A percentile compares a stretch with the other conserved stretches of the same genome.
These are phyloP conservation scores for Cordyceps cicadae DNA, from an alignment of 2,329 filamentous ascomycete genomes.

Conservation along the genomic window DNA sequence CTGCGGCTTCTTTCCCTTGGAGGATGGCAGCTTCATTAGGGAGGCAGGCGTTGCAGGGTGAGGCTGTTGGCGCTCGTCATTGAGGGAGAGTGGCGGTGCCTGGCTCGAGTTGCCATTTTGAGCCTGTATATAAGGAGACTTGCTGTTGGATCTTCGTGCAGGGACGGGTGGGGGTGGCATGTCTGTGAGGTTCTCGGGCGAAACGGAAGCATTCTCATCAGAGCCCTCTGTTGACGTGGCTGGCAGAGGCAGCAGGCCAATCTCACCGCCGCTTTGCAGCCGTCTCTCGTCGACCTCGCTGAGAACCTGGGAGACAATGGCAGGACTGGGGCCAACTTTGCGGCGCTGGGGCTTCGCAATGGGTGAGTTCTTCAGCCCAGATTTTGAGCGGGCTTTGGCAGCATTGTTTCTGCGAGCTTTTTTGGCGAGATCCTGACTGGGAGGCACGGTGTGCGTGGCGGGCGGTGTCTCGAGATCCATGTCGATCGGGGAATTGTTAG, in stretches of 20 bases:
- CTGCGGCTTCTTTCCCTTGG: conserved; percentile 40
- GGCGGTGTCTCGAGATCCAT: conserved; percentile 43
- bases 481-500: conserved; percentile 48
- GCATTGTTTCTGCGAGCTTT: conserved; percentile 45
- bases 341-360: conserved; percentile 60
- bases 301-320: conserved; percentile 47
- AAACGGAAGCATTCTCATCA: conserved; percentile 57
- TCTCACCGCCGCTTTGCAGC: conserved; percentile 29
- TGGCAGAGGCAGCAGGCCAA: conserved; percentile 29
- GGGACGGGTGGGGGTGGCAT: conserved; percentile 64
- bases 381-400: conserved; percentile 42
- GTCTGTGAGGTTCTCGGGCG: conserved; percentile 53
- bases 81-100: not conserved
- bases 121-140: conserved; percentile 59
- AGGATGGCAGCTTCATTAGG: conserved; percentile 65
- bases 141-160: conserved; percentile 52
- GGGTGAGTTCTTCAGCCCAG: conserved; percentile 59
- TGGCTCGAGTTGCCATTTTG: conserved; percentile 31
- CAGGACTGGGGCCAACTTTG: conserved; percentile 43
- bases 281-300: conserved; percentile 42
- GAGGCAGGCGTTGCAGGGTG: conserved; percentile 80
- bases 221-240: conserved; percentile 44
- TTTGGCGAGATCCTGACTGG: conserved; percentile 41
- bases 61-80: conserved; percentile 28
- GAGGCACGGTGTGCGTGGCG: conserved; percentile 23